These are phyloP conservation scores for Dictyostelium intermedium DNA, from an alignment of 78 protist species.

Conservation along the genomic window DNA sequence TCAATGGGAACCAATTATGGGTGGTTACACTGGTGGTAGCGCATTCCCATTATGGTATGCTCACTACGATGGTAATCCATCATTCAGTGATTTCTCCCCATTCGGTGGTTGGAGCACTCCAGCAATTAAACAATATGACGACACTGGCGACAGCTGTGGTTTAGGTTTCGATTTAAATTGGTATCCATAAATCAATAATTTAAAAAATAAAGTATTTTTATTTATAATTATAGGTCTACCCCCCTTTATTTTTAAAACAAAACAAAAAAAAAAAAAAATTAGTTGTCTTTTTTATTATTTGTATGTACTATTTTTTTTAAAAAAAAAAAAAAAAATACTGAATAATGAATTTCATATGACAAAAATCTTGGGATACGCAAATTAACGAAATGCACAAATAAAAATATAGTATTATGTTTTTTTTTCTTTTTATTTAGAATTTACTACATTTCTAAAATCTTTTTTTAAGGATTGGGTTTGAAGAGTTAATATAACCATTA, in stretches of 20 bases:
- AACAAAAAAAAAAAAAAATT: no score
- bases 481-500: neutral
- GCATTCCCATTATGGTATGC: constrained; percentile 34
- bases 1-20: constrained; percentile 69
- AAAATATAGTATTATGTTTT: no score
- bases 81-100: constrained; percentile 74
- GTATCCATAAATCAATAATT: neutral
- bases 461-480: neutral
- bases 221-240: neutral
- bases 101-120: constrained; percentile 79
- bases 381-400: no score
- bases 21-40: constrained; percentile 25
- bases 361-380: no score
- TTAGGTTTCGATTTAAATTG: constrained; percentile 30
- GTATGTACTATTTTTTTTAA: no score
- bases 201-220: neutral
- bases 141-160: constrained; percentile 16
- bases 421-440: neutral
- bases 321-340: no score
- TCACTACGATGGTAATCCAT: constrained; percentile 27
- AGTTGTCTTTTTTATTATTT: no score
- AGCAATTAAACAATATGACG: constrained; percentile 73
- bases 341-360: no score
- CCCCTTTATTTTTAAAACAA: neutral
- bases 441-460: neutral